Evolutionary conservation across 2,329 filamentous ascomycete genomes (phyloP).

Genomic region (Trichoderma atrobrunneum): DNA sequence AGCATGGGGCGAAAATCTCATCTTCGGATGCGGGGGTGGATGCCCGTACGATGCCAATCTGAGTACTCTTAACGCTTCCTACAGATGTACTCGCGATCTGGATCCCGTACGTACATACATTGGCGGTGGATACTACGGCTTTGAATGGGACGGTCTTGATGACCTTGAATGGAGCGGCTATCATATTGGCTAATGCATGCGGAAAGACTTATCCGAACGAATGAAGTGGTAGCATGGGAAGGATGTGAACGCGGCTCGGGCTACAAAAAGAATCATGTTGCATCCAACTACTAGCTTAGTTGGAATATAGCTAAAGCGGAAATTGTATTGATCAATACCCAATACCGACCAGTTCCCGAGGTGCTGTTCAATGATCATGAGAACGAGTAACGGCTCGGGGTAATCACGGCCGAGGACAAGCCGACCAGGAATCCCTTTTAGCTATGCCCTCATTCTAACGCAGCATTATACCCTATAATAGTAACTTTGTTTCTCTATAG

Average conservation of each 20-base stretch:
- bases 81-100: neutral
- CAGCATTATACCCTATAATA: neutral
- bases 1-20: neutral
- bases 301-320: neutral
- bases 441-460: neutral
- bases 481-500: neutral
- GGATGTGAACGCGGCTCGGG: neutral
- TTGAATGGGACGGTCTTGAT: neutral
- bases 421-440: neutral
- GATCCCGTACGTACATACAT: neutral
- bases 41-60: neutral
- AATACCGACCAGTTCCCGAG: neutral
- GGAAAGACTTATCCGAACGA: neutral
- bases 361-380: neutral
- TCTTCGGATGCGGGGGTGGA: neutral
- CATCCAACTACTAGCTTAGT: neutral
- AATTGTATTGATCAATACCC: neutral
- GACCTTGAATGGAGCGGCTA: conserved; percentile 6
- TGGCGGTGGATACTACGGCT: neutral
- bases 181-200: neutral
- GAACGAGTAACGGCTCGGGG: neutral
- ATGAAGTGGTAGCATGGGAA: neutral
- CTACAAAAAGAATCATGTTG: neutral
- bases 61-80: neutral
- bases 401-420: neutral